Base-by-base conservation (phyloP, 2,329 filamentous ascomycete genomes). In the Diaporthe nobilis region DNA sequence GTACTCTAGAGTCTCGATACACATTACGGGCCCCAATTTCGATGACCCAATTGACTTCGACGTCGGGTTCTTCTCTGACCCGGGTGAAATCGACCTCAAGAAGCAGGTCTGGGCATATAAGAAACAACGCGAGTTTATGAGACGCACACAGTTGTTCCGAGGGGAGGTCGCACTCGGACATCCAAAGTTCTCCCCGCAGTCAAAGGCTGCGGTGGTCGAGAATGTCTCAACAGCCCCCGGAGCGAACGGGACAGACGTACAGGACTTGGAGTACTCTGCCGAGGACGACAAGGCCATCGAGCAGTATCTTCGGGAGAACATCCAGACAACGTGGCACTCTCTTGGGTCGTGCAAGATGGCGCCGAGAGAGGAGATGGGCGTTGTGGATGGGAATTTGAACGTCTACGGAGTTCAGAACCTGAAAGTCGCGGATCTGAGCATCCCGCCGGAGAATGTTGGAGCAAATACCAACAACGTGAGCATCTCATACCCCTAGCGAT, bases 71-170 rank as follows among this genome's bases (percentile, higher is more conserved):
- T 86, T 93, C 44, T 86, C 83, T 8, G 88, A 92, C 73, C 79
- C 84, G 17, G 76, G 86, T 25, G 85, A 85, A 3, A 82, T 90
- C 31, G 91, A 93, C 79, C 53, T 92, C 37, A 88, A 89, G 81
- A 90, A 88, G 79, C 87, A 90, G 17, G 79, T 91, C 12, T 92
- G 90, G 90, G 88, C 85, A 0, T 93, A 93, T 83, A 93, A 93
- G 82, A 89, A 88, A 79, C 85, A 87, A 13, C 89, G 92, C 3
- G 91, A 92, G 81, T 87, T 93, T 72, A 84, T 87, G 31, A 87
- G 91, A 6, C 88, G 90, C 15, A 89, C 90, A 79, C 81, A 86
- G 2, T 84, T 87, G 77, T 92, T 88, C 82, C 79, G 85, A 75
- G 85, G 90, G 79, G 86, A 89, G 78, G 49, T 87, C 6, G 81